A percentile compares a stretch with the other conserved stretches of the same genome.
Conservation (phyloP, 768 basidiomycete genomes). For the Mycena latifolia region DNA sequence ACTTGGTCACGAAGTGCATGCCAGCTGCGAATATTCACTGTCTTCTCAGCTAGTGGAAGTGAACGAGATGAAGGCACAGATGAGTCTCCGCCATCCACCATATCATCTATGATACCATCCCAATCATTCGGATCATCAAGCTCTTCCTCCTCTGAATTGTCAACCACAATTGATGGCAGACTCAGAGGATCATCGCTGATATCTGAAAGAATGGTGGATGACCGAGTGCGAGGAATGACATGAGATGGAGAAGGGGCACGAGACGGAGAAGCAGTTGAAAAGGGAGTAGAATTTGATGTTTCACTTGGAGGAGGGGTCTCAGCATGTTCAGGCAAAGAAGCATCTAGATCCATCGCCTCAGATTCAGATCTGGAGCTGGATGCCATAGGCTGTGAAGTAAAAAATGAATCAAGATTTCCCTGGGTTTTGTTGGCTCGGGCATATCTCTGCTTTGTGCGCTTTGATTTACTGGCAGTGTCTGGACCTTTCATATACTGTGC, state of each 20-base stretch:
- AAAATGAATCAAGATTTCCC: too few species aligned
- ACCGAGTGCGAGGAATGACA: neutral
- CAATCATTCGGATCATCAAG: neutral
- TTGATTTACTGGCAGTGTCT: too few species aligned
- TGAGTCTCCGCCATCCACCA: neutral
- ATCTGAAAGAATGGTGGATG: neutral
- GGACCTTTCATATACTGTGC: too few species aligned
- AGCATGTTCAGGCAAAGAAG: neutral
- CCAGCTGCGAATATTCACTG: slow-evolving; percentile 33
- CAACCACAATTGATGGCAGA: neutral
- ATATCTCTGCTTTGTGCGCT: too few species aligned
- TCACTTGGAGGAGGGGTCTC: neutral
- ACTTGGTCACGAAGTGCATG: slow-evolving; percentile 38
- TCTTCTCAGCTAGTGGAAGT: neutral
- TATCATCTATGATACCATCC: neutral
- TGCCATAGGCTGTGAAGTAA: too few species aligned
- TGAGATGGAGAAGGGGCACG: too few species aligned
- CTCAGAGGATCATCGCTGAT: neutral
- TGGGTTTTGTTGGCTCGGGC: too few species aligned
- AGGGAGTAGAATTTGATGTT: neutral
- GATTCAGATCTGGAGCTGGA: too few species aligned
- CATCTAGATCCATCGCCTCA: neutral
- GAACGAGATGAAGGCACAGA: neutral
- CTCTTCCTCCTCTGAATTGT: neutral
- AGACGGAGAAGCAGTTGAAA: neutral